A percentile compares a stretch with the other conserved stretches of the same genome.
These are phyloP conservation scores for Leccinum pellstonianum DNA, from an alignment of 768 basidiomycete genomes.

Conservation along the genomic window DNA sequence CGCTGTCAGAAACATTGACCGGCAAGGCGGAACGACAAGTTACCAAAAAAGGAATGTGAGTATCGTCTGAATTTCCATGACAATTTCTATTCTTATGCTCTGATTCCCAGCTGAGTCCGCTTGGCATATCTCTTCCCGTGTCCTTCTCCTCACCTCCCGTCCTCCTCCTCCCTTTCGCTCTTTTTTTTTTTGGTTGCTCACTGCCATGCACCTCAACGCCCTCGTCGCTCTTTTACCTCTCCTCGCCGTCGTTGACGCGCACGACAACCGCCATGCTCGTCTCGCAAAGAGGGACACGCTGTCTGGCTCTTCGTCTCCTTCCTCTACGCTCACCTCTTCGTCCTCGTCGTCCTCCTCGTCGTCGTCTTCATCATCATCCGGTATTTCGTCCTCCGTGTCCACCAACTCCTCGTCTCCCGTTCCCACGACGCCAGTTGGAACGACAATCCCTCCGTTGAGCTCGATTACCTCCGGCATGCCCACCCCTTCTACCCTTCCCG, in stretches of 20 bases:
- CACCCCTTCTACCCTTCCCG: slow-evolving; percentile 44
- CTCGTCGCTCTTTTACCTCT: slow-evolving; percentile 47
- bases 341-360: not conserved
- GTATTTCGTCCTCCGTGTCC: not conserved
- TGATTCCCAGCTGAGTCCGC: not conserved
- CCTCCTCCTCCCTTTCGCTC: not conserved
- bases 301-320: not conserved
- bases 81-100: not conserved
- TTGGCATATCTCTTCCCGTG: not conserved
- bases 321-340: slow-evolving; percentile 4
- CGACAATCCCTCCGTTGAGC: slow-evolving; percentile 56
- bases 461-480: slow-evolving; percentile 66
- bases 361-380: not conserved
- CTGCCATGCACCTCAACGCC: slow-evolving; percentile 45
- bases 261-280: slow-evolving; percentile 38
- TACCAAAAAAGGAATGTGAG: not conserved
- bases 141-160: not conserved
- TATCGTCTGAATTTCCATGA: not conserved
- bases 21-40: not conserved
- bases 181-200: not conserved
- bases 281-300: slow-evolving; percentile 39
- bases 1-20: not conserved
- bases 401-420: slow-evolving; percentile 18
- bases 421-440: slow-evolving; percentile 35
- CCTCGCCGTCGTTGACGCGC: slow-evolving; percentile 38